These are phyloP conservation scores for Cercospora janseana DNA, from an alignment of 2,329 filamentous ascomycete species.

Conservation along the genomic window DNA sequence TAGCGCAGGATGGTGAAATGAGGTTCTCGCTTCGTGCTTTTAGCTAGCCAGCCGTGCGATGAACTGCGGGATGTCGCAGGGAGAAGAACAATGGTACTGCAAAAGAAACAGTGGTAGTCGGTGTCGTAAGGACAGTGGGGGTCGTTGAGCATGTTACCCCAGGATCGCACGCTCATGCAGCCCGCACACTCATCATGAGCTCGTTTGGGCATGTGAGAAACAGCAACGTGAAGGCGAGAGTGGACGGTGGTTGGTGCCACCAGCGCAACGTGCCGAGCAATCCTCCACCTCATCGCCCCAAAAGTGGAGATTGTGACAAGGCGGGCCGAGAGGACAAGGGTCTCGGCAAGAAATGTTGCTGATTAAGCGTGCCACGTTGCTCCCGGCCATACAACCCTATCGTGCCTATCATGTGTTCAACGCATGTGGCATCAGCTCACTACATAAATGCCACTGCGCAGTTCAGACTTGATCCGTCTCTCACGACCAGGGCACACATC, in stretches of 20 bases:
- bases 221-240: slow-evolving; percentile 2
- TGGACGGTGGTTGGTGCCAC: neutral
- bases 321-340: too few species aligned
- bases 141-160: neutral
- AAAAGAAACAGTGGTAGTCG: neutral
- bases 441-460: neutral
- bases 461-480: neutral
- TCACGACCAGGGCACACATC: too few species aligned
- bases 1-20: slow-evolving; percentile 4
- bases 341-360: too few species aligned
- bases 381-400: too few species aligned
- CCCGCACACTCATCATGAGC: neutral
- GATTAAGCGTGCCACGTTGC: too few species aligned
- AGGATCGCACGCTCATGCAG: slow-evolving; percentile 1
- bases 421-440: too few species aligned
- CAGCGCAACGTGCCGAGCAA: neutral
- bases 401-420: too few species aligned
- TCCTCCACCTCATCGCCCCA: slow-evolving; percentile 3
- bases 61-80: too few species aligned
- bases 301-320: slow-evolving; percentile 8
- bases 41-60: too few species aligned
- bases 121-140: slow-evolving; percentile 1
- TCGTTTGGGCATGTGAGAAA: slow-evolving; percentile 5
- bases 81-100: neutral
- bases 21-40: slow-evolving; percentile 4